Conservation (phyloP, 2,329 filamentous ascomycete genomes). For the Arthroderma sp. region DNA sequence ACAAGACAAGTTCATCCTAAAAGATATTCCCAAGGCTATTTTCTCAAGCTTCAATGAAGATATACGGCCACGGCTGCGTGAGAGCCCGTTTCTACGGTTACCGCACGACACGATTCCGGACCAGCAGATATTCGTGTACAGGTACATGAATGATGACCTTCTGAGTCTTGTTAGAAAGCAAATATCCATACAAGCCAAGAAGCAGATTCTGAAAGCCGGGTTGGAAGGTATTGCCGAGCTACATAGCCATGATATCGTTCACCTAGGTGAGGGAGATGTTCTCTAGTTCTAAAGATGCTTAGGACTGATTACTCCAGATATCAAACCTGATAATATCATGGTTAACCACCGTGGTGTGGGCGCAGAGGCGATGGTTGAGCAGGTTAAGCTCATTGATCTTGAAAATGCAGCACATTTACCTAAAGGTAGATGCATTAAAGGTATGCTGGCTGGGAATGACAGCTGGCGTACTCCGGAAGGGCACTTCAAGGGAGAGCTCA, state of each 20-base stretch:
- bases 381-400: conserved; percentile 20
- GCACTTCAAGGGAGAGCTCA: conserved; percentile 19
- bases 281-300: background rate
- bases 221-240: conserved; percentile 15
- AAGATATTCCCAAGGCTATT: conserved; percentile 20
- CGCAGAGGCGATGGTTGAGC: conserved; percentile 14
- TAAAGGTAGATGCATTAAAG: conserved; percentile 20
- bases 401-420: conserved; percentile 28
- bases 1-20: conserved; percentile 17
- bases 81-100: conserved; percentile 30
- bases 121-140: conserved; percentile 36
- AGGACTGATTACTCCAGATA: conserved; percentile 19
- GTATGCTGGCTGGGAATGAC: conserved; percentile 22
- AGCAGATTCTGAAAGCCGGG: conserved; percentile 35
- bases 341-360: conserved; percentile 21
- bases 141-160: conserved; percentile 34
- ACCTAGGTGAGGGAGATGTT: background rate
- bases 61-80: conserved; percentile 18
- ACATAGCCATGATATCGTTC: background rate
- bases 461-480: conserved; percentile 27
- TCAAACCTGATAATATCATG: conserved; percentile 30
- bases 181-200: conserved; percentile 28
- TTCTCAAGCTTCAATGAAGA: conserved; percentile 16
- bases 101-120: conserved; percentile 34
- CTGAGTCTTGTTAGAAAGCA: conserved; percentile 33